Evolutionary conservation across 139 green algal species (phyloP).

Genomic region (Mesotaenium endlicherianum): DNA sequence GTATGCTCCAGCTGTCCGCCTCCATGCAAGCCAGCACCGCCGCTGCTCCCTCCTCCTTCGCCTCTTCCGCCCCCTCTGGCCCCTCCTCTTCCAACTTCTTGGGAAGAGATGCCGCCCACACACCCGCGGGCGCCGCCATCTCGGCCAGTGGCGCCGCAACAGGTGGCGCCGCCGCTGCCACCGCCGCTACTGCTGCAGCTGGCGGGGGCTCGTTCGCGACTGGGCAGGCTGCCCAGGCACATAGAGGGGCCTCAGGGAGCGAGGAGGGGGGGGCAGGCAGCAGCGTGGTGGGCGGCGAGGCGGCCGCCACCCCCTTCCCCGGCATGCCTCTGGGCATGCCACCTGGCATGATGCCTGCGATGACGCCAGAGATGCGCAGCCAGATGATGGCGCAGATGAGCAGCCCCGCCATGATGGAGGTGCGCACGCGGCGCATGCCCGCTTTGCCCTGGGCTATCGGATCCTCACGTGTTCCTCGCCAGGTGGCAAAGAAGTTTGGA

Average conservation of each 20-base stretch:
- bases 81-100: neutral
- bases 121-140: neutral
- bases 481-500: too few relatives aligned
- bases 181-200: neutral
- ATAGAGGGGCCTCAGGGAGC: neutral
- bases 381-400: conserved; percentile 20
- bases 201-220: neutral
- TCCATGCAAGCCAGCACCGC: neutral
- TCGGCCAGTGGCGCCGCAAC: neutral
- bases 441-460: too few relatives aligned
- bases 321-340: neutral
- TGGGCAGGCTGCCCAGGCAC: neutral
- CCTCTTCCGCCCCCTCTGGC: neutral
- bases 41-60: neutral
- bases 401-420: conserved; percentile 27
- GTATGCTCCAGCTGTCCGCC: neutral
- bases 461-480: too few relatives aligned
- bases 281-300: neutral
- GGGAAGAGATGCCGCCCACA: neutral
- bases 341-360: neutral
- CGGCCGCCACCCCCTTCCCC: neutral
- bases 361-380: conserved; percentile 8
- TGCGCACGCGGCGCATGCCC: too few relatives aligned
- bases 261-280: neutral
- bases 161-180: neutral